Evolutionary conservation across 805 yeast genomes (phyloP).

Genomic region (Cyberlindnera nakhonratchasimensis): DNA sequence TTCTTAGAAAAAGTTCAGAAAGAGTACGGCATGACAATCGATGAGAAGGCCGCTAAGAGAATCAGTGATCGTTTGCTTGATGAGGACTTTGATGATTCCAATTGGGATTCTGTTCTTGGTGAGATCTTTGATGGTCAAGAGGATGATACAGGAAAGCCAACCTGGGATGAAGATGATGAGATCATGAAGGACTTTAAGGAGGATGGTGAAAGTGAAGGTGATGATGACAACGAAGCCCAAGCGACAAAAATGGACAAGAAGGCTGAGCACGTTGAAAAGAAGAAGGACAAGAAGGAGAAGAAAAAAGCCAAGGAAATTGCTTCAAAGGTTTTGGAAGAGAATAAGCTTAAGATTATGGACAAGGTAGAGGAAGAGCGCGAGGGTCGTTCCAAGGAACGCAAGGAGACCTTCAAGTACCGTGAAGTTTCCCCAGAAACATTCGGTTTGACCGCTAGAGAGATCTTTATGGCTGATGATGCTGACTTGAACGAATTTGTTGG

Average conservation of each 20-base stretch:
- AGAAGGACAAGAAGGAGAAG: conserved; percentile 57
- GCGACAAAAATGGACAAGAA: conserved; percentile 44
- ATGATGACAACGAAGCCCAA: conserved; percentile 35
- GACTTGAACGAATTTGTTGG: conserved; percentile 83
- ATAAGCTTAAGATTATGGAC: conserved; percentile 60
- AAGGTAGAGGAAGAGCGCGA: conserved; percentile 62
- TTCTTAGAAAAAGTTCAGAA: conserved; percentile 44
- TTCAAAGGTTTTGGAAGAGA: conserved; percentile 72
- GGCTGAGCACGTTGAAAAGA: conserved; percentile 55
- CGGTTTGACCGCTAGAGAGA: conserved; percentile 84
- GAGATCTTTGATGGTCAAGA: conserved; percentile 80
- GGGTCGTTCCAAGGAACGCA: conserved; percentile 50
- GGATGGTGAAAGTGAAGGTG: conserved; percentile 38
- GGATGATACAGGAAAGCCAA: conserved; percentile 55
- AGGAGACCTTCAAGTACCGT: conserved; percentile 71
- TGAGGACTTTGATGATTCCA: conserved; percentile 84
- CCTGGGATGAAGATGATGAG: conserved; percentile 61
- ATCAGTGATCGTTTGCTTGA: conserved; percentile 75
- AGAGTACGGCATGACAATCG: conserved; percentile 44
- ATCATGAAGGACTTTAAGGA: conserved; percentile 41
- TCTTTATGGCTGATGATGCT: conserved; percentile 83
- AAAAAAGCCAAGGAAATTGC: conserved; percentile 63
- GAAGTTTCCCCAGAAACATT: conserved; percentile 94
- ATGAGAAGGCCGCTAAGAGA: conserved; percentile 56
- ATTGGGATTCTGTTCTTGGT: conserved; percentile 86